These are phyloP conservation scores for Antrodiella citrinella DNA, from an alignment of 768 basidiomycete genomes.

Conservation along the genomic window DNA sequence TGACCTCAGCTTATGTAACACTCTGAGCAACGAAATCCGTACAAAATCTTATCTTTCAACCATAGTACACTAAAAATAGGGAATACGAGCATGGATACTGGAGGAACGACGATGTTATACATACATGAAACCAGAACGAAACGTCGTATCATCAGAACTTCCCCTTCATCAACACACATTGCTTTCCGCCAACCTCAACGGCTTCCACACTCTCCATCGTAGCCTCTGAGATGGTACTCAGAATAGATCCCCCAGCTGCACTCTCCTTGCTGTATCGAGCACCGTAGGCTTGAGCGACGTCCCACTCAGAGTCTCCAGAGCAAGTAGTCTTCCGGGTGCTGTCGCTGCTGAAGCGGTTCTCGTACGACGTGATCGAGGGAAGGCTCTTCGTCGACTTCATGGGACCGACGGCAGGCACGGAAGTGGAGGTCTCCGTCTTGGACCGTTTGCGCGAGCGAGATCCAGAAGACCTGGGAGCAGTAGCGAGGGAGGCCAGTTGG, in stretches of 20 bases:
- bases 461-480: not conserved
- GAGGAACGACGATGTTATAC: too few species aligned
- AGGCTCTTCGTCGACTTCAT: conserved; percentile 9
- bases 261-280: conserved; percentile 11
- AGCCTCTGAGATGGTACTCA: not conserved
- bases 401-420: not conserved
- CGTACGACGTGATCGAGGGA: conserved; percentile 6
- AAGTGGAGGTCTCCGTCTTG: conserved; percentile 5
- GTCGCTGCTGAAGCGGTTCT: conserved; percentile 7
- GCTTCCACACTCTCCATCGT: conserved; percentile 8
- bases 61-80: too few species aligned
- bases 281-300: conserved; percentile 16
- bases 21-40: too few species aligned
- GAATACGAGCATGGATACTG: too few species aligned
- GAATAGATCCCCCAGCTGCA: conserved; percentile 1
- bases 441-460: conserved; percentile 7
- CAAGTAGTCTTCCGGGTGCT: not conserved
- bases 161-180: conserved; percentile 17
- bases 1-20: not conserved
- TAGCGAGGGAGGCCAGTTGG: not conserved
- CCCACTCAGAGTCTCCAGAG: conserved; percentile 12
- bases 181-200: conserved; percentile 17
- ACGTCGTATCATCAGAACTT: conserved; percentile 5
- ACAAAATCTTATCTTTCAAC: too few species aligned
- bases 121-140: too few species aligned